A percentile compares a stretch with the other conserved stretches of the same genome.
Evolutionary conservation across 768 basidiomycete genomes (phyloP).

Genomic region (Daedaleopsis sinensis): DNA sequence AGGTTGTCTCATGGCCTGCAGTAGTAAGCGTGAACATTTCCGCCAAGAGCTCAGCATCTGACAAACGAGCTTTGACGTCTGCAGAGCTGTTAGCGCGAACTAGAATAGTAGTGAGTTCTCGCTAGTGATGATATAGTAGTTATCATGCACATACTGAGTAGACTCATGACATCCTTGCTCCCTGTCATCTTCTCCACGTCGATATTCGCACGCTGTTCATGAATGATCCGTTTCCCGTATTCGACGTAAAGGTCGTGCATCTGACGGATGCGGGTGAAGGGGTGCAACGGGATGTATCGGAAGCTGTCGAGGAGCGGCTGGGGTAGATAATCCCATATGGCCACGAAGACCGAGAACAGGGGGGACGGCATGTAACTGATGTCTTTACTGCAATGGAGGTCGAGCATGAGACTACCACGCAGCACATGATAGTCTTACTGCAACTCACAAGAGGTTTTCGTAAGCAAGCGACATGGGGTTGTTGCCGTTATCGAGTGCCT

Average conservation of each 20-base stretch:
- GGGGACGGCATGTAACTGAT: slow-evolving; percentile 3
- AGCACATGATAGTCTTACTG: not conserved
- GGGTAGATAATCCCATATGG: slow-evolving; percentile 23
- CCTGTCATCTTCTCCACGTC: slow-evolving; percentile 10
- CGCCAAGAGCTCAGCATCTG: slow-evolving; percentile 18
- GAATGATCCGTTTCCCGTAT: slow-evolving; percentile 12
- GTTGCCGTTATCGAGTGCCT: slow-evolving; percentile 12
- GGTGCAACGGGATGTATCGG: slow-evolving; percentile 12
- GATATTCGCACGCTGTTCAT: slow-evolving; percentile 7
- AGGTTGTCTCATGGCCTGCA: slow-evolving; percentile 19
- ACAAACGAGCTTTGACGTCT: slow-evolving; percentile 9
- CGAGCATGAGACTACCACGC: not conserved
- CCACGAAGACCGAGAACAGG: slow-evolving; percentile 15
- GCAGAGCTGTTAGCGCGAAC: slow-evolving; percentile 23
- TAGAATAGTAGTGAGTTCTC: not conserved
- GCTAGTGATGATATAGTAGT: not conserved
- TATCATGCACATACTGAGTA: slow-evolving; percentile 9
- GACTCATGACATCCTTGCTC: slow-evolving; percentile 25
- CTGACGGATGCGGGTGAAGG: slow-evolving; percentile 11
- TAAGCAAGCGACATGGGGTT: slow-evolving; percentile 16
- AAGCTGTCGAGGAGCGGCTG: slow-evolving; percentile 8
- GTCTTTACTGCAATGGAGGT: slow-evolving; percentile 5
- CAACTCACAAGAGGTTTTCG: slow-evolving; percentile 20
- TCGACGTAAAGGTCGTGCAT: slow-evolving; percentile 8
- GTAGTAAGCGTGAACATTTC: slow-evolving; percentile 19